These are phyloP conservation scores for Zygosaccharomyces pseudorouxii DNA, from an alignment of 805 yeast species.

Conservation along the genomic window DNA sequence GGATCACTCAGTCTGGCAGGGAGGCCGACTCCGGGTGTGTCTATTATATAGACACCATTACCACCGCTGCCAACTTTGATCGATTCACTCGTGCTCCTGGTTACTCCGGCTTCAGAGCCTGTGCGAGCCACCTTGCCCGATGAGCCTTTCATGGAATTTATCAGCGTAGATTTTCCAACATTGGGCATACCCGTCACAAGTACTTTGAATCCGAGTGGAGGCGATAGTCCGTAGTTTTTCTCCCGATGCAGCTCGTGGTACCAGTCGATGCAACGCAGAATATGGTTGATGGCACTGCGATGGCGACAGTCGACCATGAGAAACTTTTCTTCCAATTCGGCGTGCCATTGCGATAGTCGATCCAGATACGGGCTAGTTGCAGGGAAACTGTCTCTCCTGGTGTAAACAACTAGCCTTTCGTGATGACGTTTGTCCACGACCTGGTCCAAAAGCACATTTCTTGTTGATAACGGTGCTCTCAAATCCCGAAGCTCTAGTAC, in stretches of 20 bases:
- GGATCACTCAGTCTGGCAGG: constrained; percentile 58
- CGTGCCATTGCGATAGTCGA: constrained; percentile 48
- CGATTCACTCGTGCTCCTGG: constrained; percentile 70
- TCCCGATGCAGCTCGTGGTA: constrained; percentile 35
- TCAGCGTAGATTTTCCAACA: constrained; percentile 90
- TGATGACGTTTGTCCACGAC: constrained; percentile 47
- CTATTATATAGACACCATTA: constrained; percentile 60
- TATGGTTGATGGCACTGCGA: constrained; percentile 43
- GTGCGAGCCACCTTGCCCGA: constrained; percentile 68
- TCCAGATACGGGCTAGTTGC: constrained; percentile 17
- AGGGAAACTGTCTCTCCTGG: constrained; percentile 62
- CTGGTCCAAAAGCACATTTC: constrained; percentile 72
- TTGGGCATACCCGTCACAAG: constrained; percentile 94
- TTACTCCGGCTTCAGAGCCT: constrained; percentile 88
- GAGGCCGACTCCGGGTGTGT: constrained; percentile 88
- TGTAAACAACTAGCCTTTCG: constrained; percentile 50
- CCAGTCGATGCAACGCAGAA: constrained; percentile 48
- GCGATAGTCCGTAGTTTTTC: constrained; percentile 47
- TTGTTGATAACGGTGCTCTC: constrained; percentile 81
- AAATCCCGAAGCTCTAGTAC: constrained; percentile 84
- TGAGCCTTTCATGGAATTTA: constrained; percentile 59
- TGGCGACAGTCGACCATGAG: constrained; percentile 57
- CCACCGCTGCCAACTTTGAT: constrained; percentile 49
- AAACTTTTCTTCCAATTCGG: constrained; percentile 38
- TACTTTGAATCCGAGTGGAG: constrained; percentile 76